Evolutionary conservation across 1,284 basidiomycete genomes (phyloP), one percentile per base, ranked within the genome.

Genomic region (Pholiota adiposa): DNA sequence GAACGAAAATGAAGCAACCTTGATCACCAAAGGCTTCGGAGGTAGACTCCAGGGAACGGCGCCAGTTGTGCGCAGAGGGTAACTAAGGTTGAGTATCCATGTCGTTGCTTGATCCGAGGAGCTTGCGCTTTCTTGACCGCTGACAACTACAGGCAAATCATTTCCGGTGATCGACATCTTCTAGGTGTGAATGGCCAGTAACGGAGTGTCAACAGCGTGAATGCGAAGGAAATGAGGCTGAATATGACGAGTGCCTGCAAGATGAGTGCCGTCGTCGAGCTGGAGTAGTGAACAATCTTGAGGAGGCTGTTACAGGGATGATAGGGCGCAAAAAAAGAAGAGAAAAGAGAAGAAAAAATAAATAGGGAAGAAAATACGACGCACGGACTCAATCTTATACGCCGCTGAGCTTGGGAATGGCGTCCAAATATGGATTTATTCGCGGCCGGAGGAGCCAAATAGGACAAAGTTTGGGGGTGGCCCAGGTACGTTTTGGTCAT

Each of bases 41-140:
- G 51, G 48, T 14, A 29, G 46, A 23, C 43, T 38, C 62, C 62
- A 63, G 5, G 62, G 57, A 19, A 58, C 38, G 23, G 59, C 43
- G 21, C 50, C 40, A 16, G 33, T 34, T n/a, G 38, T 44, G 19
- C 62, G 59, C 31, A 56, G 54, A 2, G 62, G 62, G 19, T 59
- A 63, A 4, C 51, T 33, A 6, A 63, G 51, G 51, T 61, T 63
- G 16, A 51, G 44, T 44, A 61, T 34, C 11, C 52, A 27, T 11
- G 56, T 52, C 36, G 29, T 55, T 25, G 44, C 46, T 12, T 54
- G 60, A 48, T 52, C 56, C 49, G 61, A 52, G 19, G 49, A 43
- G 44, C 23, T 27, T 21, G 23, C 31, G 23, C 23, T 57, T 56
- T 14, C 16, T 38, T 41, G 23, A 25, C 23, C 34, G 33, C 48